Evolutionary conservation across 148 eudicot species (phyloP), one percentile per base, ranked within the genome.

Genomic region (Selenicereus undatus): DNA sequence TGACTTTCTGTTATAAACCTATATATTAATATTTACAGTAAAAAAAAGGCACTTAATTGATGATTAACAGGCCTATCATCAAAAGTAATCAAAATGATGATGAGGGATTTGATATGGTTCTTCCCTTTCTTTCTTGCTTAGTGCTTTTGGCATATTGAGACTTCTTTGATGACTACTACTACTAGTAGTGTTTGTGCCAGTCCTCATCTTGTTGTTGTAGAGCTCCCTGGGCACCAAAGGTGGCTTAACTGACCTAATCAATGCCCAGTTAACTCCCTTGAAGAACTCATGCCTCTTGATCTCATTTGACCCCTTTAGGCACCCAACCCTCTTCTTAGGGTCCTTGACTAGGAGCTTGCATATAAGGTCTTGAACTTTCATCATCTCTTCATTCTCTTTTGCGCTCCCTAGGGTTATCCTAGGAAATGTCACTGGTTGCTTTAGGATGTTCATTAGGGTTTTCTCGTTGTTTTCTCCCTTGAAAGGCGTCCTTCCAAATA

Each of bases 231-330:
- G 97, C n/a, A 93, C 95, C 83, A 89, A 89, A 7, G 97, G 97
- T 8, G 97, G 97, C 82, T 83, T 82, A 72, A 91, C 95, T 8
- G 97, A 88, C 86, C 97, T 89, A 66, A 93, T 93, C 76, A 93
- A 82, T 51, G 97, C 97, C 97, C 97, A 93, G 84, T 93, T 93
- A 81, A 93, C 93, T 65, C 97, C 97, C 77, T 87, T 91, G 73
- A 93, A 93, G 81, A 93, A 91, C 62, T 89, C 95, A 70, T 93
- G 97, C 60, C 80, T 86, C 78, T 93, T 93, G 17, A 93, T 93
- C 86, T 93, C 97, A 32, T 85, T 85, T 1, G 94, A 89, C 18
- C 97, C 97, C 81, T 87, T 91, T 21, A 88, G 73, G 71, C 93
- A 85, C 73, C 97, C 97, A 64, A 93, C 85, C 80, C 97, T 93